phyloP scores from a whole-genome alignment of 805 yeast genomes.

The Candida germanica region DNA sequence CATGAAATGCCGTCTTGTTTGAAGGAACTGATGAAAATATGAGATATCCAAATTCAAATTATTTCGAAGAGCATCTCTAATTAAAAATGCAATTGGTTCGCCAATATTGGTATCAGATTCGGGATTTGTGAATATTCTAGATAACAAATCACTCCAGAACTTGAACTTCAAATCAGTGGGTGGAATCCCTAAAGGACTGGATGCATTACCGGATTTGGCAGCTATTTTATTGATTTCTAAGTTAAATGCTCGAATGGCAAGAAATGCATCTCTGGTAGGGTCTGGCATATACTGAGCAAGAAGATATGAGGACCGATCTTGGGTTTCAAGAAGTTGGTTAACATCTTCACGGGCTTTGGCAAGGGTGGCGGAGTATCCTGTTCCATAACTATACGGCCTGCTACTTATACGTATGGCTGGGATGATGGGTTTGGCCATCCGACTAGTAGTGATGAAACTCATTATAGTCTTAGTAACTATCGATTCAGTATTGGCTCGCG shows the following conservation, averaged over 20 bases:
- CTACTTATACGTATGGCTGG: neutral
- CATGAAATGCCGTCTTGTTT: constrained; percentile 54
- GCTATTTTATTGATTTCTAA: constrained; percentile 56
- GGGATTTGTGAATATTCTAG: constrained; percentile 41
- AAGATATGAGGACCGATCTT: constrained; percentile 62
- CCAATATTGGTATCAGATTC: constrained; percentile 38
- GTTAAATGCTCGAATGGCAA: constrained; percentile 65
- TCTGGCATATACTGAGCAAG: constrained; percentile 68
- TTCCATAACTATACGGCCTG: neutral
- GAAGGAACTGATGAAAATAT: constrained; percentile 57
- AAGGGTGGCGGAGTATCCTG: constrained; percentile 12
- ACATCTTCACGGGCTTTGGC: constrained; percentile 42
- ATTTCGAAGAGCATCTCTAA: constrained; percentile 50
- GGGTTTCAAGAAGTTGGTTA: constrained; percentile 38
- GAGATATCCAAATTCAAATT: constrained; percentile 50
- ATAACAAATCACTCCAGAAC: constrained; percentile 69
- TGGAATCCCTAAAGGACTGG: constrained; percentile 34
- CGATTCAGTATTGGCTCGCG: neutral
- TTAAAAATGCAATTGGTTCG: constrained; percentile 63
- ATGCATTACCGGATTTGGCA: constrained; percentile 29
- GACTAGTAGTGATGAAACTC: no score
- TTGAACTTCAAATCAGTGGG: constrained; percentile 57
- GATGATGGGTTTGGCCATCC: no score
- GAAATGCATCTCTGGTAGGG: constrained; percentile 56
- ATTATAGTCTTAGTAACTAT: no score